These are phyloP conservation scores for Lepiota subincarnata DNA, from an alignment of 768 basidiomycete genomes.

Conservation along the genomic window DNA sequence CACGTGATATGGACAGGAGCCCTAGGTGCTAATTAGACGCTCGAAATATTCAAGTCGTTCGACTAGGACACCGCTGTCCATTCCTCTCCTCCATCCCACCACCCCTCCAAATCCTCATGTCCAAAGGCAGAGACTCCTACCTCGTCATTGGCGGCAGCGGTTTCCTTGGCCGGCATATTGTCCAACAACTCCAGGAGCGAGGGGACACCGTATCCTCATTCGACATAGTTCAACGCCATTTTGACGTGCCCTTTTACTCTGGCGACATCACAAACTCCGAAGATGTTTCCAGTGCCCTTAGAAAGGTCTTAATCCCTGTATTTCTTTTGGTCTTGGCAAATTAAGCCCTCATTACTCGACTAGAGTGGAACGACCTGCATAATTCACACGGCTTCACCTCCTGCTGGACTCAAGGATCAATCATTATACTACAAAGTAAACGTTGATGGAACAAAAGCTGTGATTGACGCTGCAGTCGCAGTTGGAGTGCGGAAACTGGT, in stretches of 20 bases:
- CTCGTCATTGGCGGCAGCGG: slow-evolving; percentile 94
- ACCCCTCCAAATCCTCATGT: slow-evolving; percentile 20
- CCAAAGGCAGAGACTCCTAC: slow-evolving; percentile 59
- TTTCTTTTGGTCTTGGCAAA: neutral
- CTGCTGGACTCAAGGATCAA: slow-evolving; percentile 57
- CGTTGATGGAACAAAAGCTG: slow-evolving; percentile 82
- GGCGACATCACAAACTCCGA: slow-evolving; percentile 83
- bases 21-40: slow-evolving; percentile 20
- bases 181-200: slow-evolving; percentile 75
- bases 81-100: neutral
- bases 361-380: slow-evolving; percentile 85
- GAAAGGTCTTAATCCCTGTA: slow-evolving; percentile 61
- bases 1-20: slow-evolving; percentile 31
- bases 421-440: slow-evolving; percentile 90
- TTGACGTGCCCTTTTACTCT: slow-evolving; percentile 83
- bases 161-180: slow-evolving; percentile 88
- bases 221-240: slow-evolving; percentile 89
- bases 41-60: slow-evolving; percentile 16
- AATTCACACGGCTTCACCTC: slow-evolving; percentile 91
- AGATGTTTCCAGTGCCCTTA: slow-evolving; percentile 67
- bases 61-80: slow-evolving; percentile 7
- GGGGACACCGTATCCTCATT: slow-evolving; percentile 82
- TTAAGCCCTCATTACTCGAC: slow-evolving; percentile 3
- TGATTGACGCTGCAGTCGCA: slow-evolving; percentile 77
- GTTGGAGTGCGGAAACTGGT: slow-evolving; percentile 81